Conservation (phyloP, 495 filamentous ascomycete genomes). For the Aspergillus baeticus region DNA sequence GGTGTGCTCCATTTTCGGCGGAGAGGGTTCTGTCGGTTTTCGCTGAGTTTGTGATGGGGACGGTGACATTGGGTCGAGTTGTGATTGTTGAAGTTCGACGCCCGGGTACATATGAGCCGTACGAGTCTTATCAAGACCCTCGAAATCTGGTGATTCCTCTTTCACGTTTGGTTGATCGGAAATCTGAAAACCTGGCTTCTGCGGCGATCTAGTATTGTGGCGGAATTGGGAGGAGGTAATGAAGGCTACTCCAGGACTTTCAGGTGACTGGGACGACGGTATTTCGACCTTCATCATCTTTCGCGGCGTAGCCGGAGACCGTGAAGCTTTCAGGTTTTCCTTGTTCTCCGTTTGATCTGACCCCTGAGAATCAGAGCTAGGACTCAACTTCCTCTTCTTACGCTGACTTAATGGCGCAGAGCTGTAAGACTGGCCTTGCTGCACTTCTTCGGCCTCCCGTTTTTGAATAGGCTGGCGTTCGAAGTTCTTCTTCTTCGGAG, state of each 20-base stretch:
- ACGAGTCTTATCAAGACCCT: conserved; percentile 2
- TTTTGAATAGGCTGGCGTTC: neutral
- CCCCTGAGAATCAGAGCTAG: conserved; percentile 5
- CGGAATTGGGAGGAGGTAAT: conserved; percentile 43
- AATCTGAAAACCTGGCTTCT: conserved; percentile 18
- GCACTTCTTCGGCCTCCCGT: neutral
- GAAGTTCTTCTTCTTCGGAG: conserved; percentile 14
- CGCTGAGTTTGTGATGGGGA: neutral
- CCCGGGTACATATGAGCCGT: conserved; percentile 5
- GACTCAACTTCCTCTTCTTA: conserved; percentile 23
- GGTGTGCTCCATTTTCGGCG: neutral
- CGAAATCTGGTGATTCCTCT: conserved; percentile 21
- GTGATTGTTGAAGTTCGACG: conserved; percentile 6
- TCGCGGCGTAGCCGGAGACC: conserved; percentile 31
- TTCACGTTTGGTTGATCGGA: conserved; percentile 17
- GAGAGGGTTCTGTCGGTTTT: neutral
- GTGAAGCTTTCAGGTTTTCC: neutral
- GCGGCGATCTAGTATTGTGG: conserved; percentile 29
- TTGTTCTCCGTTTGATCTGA: neutral
- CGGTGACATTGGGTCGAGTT: neutral
- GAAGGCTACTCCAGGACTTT: conserved; percentile 40
- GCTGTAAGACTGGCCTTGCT: neutral
- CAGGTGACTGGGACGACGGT: conserved; percentile 47
- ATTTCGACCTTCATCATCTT: conserved; percentile 37
- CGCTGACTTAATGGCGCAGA: conserved; percentile 10